These are phyloP conservation scores for Paxillus ammoniavirescens DNA, from an alignment of 768 basidiomycete genomes.

Conservation along the genomic window DNA sequence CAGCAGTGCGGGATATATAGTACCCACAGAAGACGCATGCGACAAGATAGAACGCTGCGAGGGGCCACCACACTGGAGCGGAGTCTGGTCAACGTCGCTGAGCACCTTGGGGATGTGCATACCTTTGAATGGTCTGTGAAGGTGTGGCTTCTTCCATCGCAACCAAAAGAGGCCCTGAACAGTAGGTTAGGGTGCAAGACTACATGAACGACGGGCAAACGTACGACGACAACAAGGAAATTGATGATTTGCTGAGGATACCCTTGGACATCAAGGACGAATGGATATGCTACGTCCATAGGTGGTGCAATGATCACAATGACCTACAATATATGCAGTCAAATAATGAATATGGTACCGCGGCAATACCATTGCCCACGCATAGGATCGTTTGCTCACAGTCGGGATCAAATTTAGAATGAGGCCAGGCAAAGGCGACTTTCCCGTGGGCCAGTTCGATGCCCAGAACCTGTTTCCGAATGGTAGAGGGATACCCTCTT, in stretches of 20 bases:
- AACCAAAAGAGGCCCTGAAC: slow-evolving; percentile 56
- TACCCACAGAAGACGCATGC: slow-evolving; percentile 50
- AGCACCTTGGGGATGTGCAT: background rate
- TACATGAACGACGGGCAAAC: slow-evolving; percentile 10
- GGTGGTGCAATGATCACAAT: slow-evolving; percentile 58
- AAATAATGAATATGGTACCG: slow-evolving; percentile 31
- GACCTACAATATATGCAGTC: slow-evolving; percentile 30
- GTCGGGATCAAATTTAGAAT: slow-evolving; percentile 56
- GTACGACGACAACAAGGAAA: slow-evolving; percentile 54
- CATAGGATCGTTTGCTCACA: slow-evolving; percentile 20
- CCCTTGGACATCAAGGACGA: slow-evolving; percentile 56
- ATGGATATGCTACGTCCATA: slow-evolving; percentile 52
- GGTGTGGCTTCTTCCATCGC: slow-evolving; percentile 47
- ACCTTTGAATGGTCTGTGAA: slow-evolving; percentile 54
- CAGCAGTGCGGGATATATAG: background rate
- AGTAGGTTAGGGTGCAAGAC: background rate
- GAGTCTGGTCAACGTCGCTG: background rate
- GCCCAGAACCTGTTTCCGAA: slow-evolving; percentile 62
- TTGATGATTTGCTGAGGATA: slow-evolving; percentile 54
- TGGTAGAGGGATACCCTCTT: slow-evolving; percentile 60
- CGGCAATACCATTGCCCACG: slow-evolving; percentile 12
- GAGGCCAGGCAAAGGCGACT: slow-evolving; percentile 54
- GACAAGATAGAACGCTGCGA: slow-evolving; percentile 54
- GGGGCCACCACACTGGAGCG: slow-evolving; percentile 49
- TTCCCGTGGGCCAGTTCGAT: slow-evolving; percentile 59